A percentile compares a stretch with the other conserved stretches of the same genome.
Evolutionary conservation across 345 rosid genomes (phyloP).

Genomic region (Boechera retrofracta): DNA sequence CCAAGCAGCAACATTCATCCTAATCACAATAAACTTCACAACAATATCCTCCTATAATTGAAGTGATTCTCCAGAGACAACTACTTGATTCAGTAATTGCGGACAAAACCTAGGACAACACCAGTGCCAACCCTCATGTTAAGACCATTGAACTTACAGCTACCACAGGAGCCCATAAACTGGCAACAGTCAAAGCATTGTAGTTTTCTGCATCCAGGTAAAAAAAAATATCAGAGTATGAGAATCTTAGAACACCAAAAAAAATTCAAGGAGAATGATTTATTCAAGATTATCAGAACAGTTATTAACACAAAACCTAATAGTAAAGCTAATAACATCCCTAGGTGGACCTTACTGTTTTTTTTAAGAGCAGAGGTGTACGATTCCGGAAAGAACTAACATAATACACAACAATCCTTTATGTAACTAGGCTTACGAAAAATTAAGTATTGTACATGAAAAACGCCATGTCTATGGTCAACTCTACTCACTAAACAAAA

Average conservation of each 20-base stretch:
- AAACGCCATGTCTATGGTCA: conserved; percentile 14
- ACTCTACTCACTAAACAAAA: conserved; percentile 8
- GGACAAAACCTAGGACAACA: conserved; percentile 17
- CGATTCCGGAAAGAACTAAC: conserved; percentile 15
- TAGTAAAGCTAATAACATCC: conserved; percentile 24
- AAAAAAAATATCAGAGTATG: conserved; percentile 25
- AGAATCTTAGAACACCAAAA: conserved; percentile 19
- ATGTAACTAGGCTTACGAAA: conserved; percentile 11
- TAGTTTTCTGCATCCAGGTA: conserved; percentile 84
- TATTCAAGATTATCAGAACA: conserved; percentile 9
- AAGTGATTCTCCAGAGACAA: conserved; percentile 19
- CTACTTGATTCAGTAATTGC: conserved; percentile 34
- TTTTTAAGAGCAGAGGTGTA: background rate
- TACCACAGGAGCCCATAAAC: conserved; percentile 91
- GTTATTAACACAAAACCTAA: conserved; percentile 16
- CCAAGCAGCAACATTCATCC: conserved; percentile 1
- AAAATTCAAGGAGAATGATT: background rate
- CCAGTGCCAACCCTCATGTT: conserved; percentile 31
- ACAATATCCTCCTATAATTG: conserved; percentile 6
- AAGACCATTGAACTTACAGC: conserved; percentile 69
- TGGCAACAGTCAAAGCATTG: conserved; percentile 80
- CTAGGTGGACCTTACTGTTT: conserved; percentile 13
- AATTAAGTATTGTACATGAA: conserved; percentile 12
- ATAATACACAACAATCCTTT: conserved; percentile 18
- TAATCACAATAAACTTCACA: conserved; percentile 35